Evolutionary conservation across 1,284 basidiomycete species (phyloP).

Genomic region (Cryptococcus floricola): DNA sequence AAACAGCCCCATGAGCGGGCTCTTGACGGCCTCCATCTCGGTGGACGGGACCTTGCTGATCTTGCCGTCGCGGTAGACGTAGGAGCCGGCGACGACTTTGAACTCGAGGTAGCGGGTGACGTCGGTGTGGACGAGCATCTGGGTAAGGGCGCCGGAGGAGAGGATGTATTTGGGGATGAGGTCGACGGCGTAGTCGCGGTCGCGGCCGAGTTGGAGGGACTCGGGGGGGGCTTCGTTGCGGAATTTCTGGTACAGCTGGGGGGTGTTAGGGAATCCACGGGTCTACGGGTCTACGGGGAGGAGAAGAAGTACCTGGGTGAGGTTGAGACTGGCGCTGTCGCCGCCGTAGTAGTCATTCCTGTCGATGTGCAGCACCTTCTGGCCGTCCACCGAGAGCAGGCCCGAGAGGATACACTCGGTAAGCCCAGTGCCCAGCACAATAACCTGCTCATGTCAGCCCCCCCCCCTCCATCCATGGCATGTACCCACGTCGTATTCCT

Average conservation of each 20-base stretch:
- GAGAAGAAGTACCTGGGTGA: conserved; percentile 79
- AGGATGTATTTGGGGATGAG: conserved; percentile 96
- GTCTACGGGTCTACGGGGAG: too few species aligned
- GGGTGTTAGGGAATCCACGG: not conserved
- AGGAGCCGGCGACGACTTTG: conserved; percentile 98
- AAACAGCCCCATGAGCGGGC: conserved; percentile 94
- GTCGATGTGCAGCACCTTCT: conserved; percentile 99
- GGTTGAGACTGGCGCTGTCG: conserved; percentile 93
- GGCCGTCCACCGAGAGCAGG: conserved; percentile 94
- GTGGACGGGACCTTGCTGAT: conserved; percentile 98
- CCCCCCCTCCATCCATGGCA: not conserved
- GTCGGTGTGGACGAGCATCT: conserved; percentile 98
- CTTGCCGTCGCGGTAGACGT: conserved; percentile 92
- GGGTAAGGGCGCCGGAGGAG: conserved; percentile 94
- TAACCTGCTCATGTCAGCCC: conserved; percentile 58
- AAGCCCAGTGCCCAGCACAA: conserved; percentile 92
- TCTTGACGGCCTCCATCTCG: conserved; percentile 94
- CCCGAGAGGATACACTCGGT: conserved; percentile 98
- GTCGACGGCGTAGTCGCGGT: conserved; percentile 94
- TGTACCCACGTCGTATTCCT: conserved; percentile 50
- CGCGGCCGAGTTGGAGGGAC: conserved; percentile 66
- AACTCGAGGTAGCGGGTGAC: conserved; percentile 99
- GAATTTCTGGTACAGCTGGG: conserved; percentile 94
- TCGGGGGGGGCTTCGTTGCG: conserved; percentile 61
- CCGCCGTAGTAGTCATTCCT: conserved; percentile 99